Evolutionary conservation across 169 alveolate genomes (phyloP), one percentile per base, ranked within the genome.

Genomic region (Cryptosporidium bovis): DNA sequence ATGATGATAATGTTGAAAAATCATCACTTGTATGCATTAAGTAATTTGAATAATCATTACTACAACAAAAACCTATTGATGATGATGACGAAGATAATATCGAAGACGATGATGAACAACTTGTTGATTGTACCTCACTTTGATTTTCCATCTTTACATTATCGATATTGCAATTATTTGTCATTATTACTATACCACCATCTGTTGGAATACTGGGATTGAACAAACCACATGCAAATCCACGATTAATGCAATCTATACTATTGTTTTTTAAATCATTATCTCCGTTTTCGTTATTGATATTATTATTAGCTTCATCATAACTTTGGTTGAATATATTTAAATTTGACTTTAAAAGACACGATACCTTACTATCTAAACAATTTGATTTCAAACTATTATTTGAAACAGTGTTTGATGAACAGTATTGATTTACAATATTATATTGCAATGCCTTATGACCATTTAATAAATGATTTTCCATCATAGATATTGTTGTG

Each of bases 171-270:
- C 4, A 40, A 40, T 40, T 40, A 40, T 40, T 8, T 40, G 4
- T 65, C 36, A 8, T 65, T 50, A 8, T 40, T 31, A 66, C n/a
- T n/a, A 66, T n/a, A 24, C 16, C 71, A 60, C 87, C 87, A 62
- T 77, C 87, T 7, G 87, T 77, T 31, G 87, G 87, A 77, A 77
- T 77, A 27, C 77, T 58, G 51, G 87, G 87, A 62, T 62, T 77
- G 40, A 77, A 77, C 24, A 77, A 56, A 44, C 87, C 87, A 46
- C 87, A 77, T 58, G 71, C 87, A 62, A 77, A 77, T 29, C 87
- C 87, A 18, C 71, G 69, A 24, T 56, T 68, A 48, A 58, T 77
- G 48, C 48, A 40, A 40, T 40, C 10, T 8, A 40, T 40, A 40
- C 10, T 40, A 40, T 40, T 40, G 2, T 8, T 6, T 0, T 8